Percentiles rank a stretch among this genome's conserved stretches.
phyloP scores from a whole-genome alignment of 305 asterid genomes.

The Fraxinus nigra region DNA sequence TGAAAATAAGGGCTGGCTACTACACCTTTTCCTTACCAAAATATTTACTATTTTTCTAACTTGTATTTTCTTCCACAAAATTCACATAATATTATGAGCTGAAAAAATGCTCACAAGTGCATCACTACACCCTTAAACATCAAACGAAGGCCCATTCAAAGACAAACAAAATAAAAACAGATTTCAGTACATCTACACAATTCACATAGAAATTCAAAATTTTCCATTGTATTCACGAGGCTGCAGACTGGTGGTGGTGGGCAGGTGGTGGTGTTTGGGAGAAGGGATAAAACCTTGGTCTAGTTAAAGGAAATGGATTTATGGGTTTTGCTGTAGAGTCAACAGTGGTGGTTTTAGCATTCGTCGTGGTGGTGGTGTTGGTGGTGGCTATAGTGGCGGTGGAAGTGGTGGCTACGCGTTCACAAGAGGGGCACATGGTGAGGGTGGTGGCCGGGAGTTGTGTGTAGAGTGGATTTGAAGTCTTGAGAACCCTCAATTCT shows the following conservation, averaged over 20 bases:
- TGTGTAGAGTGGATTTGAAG: conserved; percentile 68
- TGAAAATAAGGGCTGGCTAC: neutral
- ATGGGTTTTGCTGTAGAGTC: conserved; percentile 33
- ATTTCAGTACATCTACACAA: conserved; percentile 32
- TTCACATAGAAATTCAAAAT: conserved; percentile 12
- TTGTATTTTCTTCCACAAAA: conserved; percentile 33
- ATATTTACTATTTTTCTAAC: neutral
- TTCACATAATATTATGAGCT: conserved; percentile 32
- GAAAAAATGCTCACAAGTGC: conserved; percentile 34
- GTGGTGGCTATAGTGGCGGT: conserved; percentile 7
- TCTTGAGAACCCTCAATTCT: conserved; percentile 70
- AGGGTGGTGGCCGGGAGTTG: conserved; percentile 81
- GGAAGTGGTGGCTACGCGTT: conserved; percentile 59
- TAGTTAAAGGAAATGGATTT: conserved; percentile 40
- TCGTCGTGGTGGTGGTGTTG: neutral
- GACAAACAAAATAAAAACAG: conserved; percentile 19
- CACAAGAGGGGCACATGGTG: conserved; percentile 90
- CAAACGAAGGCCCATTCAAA: conserved; percentile 28
- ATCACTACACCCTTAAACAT: conserved; percentile 15
- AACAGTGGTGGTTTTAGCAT: neutral
- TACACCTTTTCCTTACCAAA: neutral
- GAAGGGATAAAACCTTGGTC: conserved; percentile 61
- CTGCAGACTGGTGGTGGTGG: conserved; percentile 44
- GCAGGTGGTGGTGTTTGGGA: conserved; percentile 25
- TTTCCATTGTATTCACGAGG: conserved; percentile 25